Evolutionary conservation across 495 filamentous ascomycete genomes (phyloP), one percentile per base, ranked within the genome.

Genomic region (Astrocystis sublimbata): DNA sequence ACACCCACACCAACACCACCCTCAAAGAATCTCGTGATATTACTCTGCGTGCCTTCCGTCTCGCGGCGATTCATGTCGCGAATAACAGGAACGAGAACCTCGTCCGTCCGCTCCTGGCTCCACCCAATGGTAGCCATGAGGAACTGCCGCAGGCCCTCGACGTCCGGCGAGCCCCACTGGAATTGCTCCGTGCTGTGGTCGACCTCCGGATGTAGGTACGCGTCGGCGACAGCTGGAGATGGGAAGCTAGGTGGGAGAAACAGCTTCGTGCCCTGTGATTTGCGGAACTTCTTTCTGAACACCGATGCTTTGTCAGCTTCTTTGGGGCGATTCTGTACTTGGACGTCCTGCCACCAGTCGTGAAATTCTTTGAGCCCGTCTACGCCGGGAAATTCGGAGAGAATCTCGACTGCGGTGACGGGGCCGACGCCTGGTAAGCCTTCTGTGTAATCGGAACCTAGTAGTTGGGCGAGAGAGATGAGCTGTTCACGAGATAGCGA

Each of bases 101-200:
- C 93, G 64, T 98, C 96, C 0, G 93, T 97, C 21, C 91, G 82
- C 69, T 96, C 93, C 69, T 88, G 86, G 47, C 81, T 85, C 94
- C 94, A 98, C 1, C 94, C 94, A 61, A 98, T 89, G 1, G 92
- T 96, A n/a, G 80, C 75, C 92, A 96, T 97, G 42, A 98, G 78
- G 66, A 93, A 98, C 17, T 77, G 77, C n/a, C 96, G 75, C 54
- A 98, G 74, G 0, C 90, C 89, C 47, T 94, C 91, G 4, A 98
- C 80, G 66, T 98, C 94, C 0, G 94, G 94, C 0, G 96, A 89
- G 19, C 94, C 94, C 94, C 94, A 98, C 73, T 92, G 88, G 65
- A 98, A 98, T 3, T 79, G 74, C 41, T 91, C 88, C 0, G 90
- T 83, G 60, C 87, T 88, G 13, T 72, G 72, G 69, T 98, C 94